Evolutionary conservation across 2,329 filamentous ascomycete genomes (phyloP), one percentile per base, ranked within the genome.

Genomic region (Colletotrichum liaoningense): DNA sequence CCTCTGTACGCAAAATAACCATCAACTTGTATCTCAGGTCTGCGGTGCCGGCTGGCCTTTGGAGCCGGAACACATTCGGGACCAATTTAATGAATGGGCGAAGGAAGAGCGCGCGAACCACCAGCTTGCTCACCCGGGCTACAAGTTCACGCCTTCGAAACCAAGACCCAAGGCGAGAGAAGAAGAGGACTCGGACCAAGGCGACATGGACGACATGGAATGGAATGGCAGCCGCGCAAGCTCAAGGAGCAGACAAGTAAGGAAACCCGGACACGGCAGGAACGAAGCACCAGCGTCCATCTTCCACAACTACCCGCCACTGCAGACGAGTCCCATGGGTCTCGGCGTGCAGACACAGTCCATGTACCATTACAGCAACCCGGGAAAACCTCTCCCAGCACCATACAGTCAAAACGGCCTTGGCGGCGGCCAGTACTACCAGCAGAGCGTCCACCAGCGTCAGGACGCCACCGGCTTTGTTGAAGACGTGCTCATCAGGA

Each of bases 111-210:
- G 95, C 57, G 88, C 92, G 77, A 97, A 97, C 82, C 96, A 98
- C 81, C 90, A 93, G 67, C 88, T 90, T 66, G 95, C 96, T 2
- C 95, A 97, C 77, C 97, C 97, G 0, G 91, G 91, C 55, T 99
- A 98, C 87, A 98, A 97, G 83, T 99, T 98, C 84, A 93, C 94
- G 2, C 96, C 96, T 1, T 92, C 93, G 78, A 97, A 97, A 83
- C 84, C 87, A 33, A 83, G 84, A 58, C 86, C 86, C 75, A 85
- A 84, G 75, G 56, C 74, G 42, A 82, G 76, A 59, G 75, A 76
- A 8, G 78, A 79, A 5, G 82, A 83, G 57, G 81, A 83, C 38
- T 83, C 81, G 16, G 85, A 84, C 35, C 81, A 83, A 5, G 86
- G 84, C 14, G 86, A 87, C 46, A 80, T 86, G 63, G 86, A 86